Percentiles rank a stretch among this genome's conserved stretches.
These are phyloP conservation scores for Umbelopsis sp. DNA, from an alignment of 192 early-diverging fungal species.

Conservation along the genomic window DNA sequence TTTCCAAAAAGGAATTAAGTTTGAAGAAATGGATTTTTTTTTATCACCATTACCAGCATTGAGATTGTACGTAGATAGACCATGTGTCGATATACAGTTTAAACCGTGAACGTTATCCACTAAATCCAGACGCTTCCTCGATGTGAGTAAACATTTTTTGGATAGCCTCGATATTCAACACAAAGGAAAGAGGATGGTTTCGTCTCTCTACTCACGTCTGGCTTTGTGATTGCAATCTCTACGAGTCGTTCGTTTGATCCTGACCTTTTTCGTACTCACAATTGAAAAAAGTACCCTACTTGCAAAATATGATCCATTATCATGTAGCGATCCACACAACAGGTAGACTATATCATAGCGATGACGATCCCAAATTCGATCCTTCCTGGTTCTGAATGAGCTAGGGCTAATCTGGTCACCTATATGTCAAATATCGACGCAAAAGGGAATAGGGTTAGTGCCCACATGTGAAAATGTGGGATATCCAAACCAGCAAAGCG, in stretches of 20 bases:
- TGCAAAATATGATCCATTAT: background rate
- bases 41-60: no score
- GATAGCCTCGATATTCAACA: no score
- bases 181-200: background rate
- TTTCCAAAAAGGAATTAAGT: no score
- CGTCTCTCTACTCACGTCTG: background rate
- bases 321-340: background rate
- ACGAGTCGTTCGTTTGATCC: background rate
- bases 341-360: background rate
- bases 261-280: background rate
- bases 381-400: constrained; percentile 2
- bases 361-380: background rate
- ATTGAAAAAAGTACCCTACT: background rate
- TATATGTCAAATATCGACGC: background rate
- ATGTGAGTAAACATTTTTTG: background rate
- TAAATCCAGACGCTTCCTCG: background rate
- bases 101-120: no score
- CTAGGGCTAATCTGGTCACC: background rate
- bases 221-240: background rate
- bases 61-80: no score
- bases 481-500: background rate
- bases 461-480: background rate
- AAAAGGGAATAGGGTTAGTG: background rate
- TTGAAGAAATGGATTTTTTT: no score
- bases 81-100: no score